Evolutionary conservation across 164 flowering plant genomes (phyloP).

Genomic region (Malania oleifera): DNA sequence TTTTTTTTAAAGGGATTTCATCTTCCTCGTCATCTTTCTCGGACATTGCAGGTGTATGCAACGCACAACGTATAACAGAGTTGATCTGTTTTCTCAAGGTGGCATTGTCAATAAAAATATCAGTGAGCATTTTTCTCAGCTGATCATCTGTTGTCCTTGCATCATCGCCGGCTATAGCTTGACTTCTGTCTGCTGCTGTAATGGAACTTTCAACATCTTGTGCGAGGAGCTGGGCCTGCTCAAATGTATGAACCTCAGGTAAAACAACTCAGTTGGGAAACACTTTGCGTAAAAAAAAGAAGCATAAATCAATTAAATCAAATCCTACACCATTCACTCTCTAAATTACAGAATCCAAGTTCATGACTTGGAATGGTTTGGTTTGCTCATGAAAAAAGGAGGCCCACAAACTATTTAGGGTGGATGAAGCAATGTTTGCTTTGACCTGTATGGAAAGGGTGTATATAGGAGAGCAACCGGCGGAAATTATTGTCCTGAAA

Average conservation of each 20-base stretch:
- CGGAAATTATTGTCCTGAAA: no score
- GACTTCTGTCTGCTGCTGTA: not conserved
- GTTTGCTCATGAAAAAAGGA: no score
- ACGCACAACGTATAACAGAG: not conserved
- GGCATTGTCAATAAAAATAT: not conserved
- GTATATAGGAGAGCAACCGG: no score
- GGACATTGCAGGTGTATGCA: not conserved
- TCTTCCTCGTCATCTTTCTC: not conserved
- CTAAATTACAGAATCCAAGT: no score
- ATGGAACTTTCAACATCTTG: not conserved
- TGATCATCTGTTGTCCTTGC: not conserved
- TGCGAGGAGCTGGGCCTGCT: not conserved
- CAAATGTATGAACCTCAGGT: not conserved
- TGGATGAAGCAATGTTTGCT: no score
- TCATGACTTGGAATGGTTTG: no score
- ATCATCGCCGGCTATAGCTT: not conserved
- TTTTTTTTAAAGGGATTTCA: not conserved
- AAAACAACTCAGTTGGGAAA: no score
- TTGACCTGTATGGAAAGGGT: no score
- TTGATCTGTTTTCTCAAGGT: not conserved
- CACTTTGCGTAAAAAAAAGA: no score
- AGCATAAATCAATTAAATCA: no score
- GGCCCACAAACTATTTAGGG: no score
- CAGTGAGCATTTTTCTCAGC: constrained; percentile 3
- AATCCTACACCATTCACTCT: no score